Percentiles rank a stretch among this genome's conserved stretches.
Conservation (phyloP, 805 yeast genomes). For the Nakazawaea peltata region DNA sequence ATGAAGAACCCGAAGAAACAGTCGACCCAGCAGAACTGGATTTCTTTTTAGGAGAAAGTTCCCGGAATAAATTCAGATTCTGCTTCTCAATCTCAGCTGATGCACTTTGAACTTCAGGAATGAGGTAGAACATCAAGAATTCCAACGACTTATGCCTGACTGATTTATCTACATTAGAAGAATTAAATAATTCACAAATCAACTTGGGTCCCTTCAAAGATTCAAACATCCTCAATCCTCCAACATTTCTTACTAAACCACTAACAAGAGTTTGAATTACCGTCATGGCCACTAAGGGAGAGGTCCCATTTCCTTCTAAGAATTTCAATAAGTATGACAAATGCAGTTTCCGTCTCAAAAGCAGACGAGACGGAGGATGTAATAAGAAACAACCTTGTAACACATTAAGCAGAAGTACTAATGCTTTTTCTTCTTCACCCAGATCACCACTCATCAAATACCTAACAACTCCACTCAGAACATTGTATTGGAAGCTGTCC, state of each 20-base stretch:
- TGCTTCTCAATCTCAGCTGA: neutral
- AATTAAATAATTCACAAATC: conserved; percentile 38
- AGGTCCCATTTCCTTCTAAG: too few species aligned
- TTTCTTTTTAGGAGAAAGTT: too few species aligned
- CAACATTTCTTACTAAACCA: conserved; percentile 45
- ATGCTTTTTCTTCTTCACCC: conserved; percentile 12
- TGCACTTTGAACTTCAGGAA: conserved; percentile 42
- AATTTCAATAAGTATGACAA: conserved; percentile 29
- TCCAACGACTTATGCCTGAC: conserved; percentile 60
- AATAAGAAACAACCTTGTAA: conserved; percentile 54
- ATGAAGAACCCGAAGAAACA: neutral
- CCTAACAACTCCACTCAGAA: conserved; percentile 28
- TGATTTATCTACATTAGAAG: conserved; percentile 33
- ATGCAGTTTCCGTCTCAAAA: conserved; percentile 35
- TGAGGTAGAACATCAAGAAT: conserved; percentile 59
- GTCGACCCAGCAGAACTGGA: neutral
- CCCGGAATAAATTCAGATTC: too few species aligned
- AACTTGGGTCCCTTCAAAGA: conserved; percentile 42
- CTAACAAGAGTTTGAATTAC: conserved; percentile 51
- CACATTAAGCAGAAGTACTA: conserved; percentile 20
- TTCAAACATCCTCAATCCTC: conserved; percentile 55
- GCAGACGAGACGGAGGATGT: conserved; percentile 45
- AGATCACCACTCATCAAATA: conserved; percentile 16
- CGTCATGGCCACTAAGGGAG: conserved; percentile 25
- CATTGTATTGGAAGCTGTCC: conserved; percentile 43